Base-by-base conservation (phyloP, 2,329 filamentous ascomycete species). In the Trichoderma pleuroti region DNA sequence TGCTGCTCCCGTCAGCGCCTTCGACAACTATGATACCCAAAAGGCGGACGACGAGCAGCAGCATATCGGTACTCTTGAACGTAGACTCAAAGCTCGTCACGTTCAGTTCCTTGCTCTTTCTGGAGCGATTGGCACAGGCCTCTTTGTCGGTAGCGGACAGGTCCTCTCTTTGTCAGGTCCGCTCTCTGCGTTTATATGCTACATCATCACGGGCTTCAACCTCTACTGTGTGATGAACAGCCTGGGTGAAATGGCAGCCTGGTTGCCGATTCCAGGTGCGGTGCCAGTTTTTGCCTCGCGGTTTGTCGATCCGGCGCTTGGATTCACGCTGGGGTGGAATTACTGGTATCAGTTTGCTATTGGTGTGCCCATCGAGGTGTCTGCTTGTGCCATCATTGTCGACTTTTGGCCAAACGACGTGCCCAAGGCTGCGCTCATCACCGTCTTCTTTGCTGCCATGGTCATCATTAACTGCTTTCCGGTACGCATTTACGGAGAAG, bases 181-280 rank as follows among this genome's bases (percentile, higher is more conserved):
- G 16, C 73, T 83, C 4, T 82, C 81, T 6, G 80, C 81, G 2
- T 80, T 83, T 64, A 76, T 84, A 6, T 81, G 80, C 9, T 84
- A 84, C 71, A 72, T 80, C 28, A 76, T 83, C 70, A 84, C 82
- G 4, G 84, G 84, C 1, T 80, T 84, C 72, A 83, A 84, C 61
- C 78, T 86, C n/a, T 85, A 81, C 75, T 84, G 82, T 64, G 83
- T 86, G 34, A 83, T 85, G 70, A 79, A 81, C 72, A 79, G 80
- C 75, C 85, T 90, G 68, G 84, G 84, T 24, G 86, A 88, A 78
- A 87, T 91, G 81, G 87, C 88, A 26, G 85, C 88, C 36, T 90
- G 88, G 82, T 84, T 91, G 65, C 87, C 88, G 4, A 78, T 89
- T 72, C 82, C 87, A 32, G 85, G 86, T n/a, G 84, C 84, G 6